Conservation (phyloP, 306 rosid genomes). For the Macrotyloma uniflorum region DNA sequence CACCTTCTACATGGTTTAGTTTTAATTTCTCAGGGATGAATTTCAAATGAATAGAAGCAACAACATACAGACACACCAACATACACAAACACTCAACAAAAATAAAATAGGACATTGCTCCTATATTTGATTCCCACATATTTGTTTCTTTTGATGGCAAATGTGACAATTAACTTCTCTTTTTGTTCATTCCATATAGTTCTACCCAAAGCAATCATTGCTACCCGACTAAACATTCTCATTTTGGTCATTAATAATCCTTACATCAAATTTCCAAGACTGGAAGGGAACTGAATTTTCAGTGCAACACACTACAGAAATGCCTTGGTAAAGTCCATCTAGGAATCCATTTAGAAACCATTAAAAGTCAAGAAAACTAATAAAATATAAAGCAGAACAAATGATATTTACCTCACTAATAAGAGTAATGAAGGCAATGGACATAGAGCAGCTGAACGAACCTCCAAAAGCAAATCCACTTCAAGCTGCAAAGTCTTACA, state of each 20-base stretch:
- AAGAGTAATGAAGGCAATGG: constrained; percentile 41
- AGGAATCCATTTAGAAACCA: constrained; percentile 27
- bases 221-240: neutral
- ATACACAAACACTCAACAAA: neutral
- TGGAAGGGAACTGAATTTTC: constrained; percentile 13
- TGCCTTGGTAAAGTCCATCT: constrained; percentile 21
- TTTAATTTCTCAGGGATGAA: constrained; percentile 9
- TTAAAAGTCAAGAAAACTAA: neutral
- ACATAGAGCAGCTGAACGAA: constrained; percentile 48
- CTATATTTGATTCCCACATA: neutral
- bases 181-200: constrained; percentile 17
- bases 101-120: neutral
- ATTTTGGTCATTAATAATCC: constrained; percentile 23
- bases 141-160: constrained; percentile 15
- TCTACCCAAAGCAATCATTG: constrained; percentile 14
- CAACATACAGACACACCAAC: neutral
- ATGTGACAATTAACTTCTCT: constrained; percentile 14
- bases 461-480: constrained; percentile 51
- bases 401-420: constrained; percentile 61
- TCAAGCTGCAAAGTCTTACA: constrained; percentile 49
- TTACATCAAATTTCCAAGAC: constrained; percentile 21
- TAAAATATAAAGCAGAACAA: constrained; percentile 31
- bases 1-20: neutral
- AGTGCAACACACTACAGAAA: constrained; percentile 17
- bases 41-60: constrained; percentile 17